These are phyloP conservation scores for Spongispora temasekensis DNA, from an alignment of 1,284 basidiomycete genomes.

Conservation along the genomic window DNA sequence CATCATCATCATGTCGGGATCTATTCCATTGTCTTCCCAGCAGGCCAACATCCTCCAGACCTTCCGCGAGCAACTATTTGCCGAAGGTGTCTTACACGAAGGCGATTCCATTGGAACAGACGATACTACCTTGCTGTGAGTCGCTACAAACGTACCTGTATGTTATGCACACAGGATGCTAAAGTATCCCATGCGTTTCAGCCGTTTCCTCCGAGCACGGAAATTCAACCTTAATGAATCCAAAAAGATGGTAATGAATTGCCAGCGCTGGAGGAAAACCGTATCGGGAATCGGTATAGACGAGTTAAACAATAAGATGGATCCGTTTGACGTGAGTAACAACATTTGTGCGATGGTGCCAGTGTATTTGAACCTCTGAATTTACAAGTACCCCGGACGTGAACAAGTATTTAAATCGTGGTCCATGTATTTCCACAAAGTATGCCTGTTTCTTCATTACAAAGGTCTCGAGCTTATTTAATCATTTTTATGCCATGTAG, in stretches of 20 bases:
- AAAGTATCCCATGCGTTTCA: conserved; percentile 29
- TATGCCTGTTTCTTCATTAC: conserved; percentile 24
- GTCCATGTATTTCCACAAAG: conserved; percentile 77
- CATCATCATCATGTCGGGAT: conserved; percentile 21
- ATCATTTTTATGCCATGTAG: conserved; percentile 34
- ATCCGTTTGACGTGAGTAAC: conserved; percentile 60
- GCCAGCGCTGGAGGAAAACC: conserved; percentile 59
- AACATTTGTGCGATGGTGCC: neutral
- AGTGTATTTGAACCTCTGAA: conserved; percentile 8
- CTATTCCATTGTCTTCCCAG: conserved; percentile 18
- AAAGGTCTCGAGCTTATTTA: neutral
- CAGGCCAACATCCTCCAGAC: conserved; percentile 22
- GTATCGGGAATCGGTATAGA: conserved; percentile 60
- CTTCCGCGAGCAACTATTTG: conserved; percentile 52
- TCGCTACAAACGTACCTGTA: neutral
- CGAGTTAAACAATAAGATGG: conserved; percentile 52
- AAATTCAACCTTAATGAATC: conserved; percentile 55
- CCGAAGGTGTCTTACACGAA: conserved; percentile 54
- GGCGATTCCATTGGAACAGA: conserved; percentile 68
- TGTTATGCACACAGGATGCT: neutral
- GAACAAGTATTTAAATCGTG: conserved; percentile 67
- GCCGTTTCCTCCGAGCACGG: conserved; percentile 69
- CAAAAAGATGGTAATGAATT: conserved; percentile 59
- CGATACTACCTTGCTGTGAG: conserved; percentile 61
- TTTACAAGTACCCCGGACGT: conserved; percentile 62